These are phyloP conservation scores for Lasiodiplodia theobromae DNA, from an alignment of 2,329 filamentous ascomycete genomes.

Conservation along the genomic window DNA sequence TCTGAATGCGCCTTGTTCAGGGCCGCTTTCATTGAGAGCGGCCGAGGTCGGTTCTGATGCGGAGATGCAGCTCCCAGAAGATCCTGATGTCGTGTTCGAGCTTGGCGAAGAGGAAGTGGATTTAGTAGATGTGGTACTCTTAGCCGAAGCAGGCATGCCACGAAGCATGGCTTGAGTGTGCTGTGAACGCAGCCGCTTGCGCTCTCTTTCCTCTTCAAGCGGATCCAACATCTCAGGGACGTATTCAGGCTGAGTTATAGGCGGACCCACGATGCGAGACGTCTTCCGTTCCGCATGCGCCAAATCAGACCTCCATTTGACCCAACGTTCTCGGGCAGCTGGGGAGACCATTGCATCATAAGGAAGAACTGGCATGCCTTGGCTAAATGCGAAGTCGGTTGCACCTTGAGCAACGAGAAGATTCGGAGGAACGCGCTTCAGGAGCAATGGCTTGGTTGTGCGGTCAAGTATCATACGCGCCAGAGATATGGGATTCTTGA, in stretches of 20 bases:
- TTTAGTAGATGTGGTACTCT: neutral
- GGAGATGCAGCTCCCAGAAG: neutral
- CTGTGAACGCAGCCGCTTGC: slow-evolving; percentile 44
- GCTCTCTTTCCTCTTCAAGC: slow-evolving; percentile 41
- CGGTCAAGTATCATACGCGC: slow-evolving; percentile 83
- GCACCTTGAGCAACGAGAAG: slow-evolving; percentile 87
- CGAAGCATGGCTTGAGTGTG: slow-evolving; percentile 47
- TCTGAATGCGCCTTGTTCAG: neutral
- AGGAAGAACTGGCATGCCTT: slow-evolving; percentile 75
- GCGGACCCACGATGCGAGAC: slow-evolving; percentile 35
- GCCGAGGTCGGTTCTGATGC: neutral
- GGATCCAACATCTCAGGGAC: slow-evolving; percentile 32
- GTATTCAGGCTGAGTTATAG: slow-evolving; percentile 11
- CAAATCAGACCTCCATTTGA: slow-evolving; percentile 78
- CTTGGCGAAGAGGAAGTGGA: neutral
- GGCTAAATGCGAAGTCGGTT: slow-evolving; percentile 81
- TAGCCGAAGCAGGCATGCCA: slow-evolving; percentile 30
- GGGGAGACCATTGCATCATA: slow-evolving; percentile 82
- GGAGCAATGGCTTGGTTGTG: slow-evolving; percentile 77
- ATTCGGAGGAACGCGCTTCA: slow-evolving; percentile 90
- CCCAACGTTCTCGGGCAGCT: slow-evolving; percentile 78
- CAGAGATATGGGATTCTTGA: slow-evolving; percentile 90
- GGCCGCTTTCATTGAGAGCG: neutral
- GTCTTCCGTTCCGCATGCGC: slow-evolving; percentile 63
- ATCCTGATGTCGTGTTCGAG: slow-evolving; percentile 4